Evolutionary conservation across 2,329 filamentous ascomycete genomes (phyloP), one percentile per base, ranked within the genome.

Genomic region (Aspergillus flavus): DNA sequence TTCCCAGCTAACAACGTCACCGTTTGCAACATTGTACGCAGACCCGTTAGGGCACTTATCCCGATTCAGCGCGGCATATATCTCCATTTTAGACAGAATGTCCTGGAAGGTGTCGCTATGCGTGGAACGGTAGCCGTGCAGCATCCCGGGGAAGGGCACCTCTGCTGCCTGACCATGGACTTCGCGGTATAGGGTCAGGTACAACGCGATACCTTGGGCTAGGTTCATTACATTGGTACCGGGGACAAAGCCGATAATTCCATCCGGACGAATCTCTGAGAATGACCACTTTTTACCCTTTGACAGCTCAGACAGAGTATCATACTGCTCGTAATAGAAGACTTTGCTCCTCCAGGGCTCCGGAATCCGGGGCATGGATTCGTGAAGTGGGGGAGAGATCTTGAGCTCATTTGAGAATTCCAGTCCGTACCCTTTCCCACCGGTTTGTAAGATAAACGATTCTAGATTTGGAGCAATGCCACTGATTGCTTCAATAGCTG

Each of bases 361-460:
- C 50, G 73, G 62, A 60, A 74, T 71, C 64, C 74, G 61, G 36
- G 68, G 64, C 64, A 71, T 46, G 52, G 68, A 28, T 67, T 77
- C 66, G n/a, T 68, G 65, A 62, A 77, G 56, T 52, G 76, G 68
- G 55, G 71, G 48, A 52, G 70, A 23, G 60, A 73, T 65, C 9
- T 57, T 57, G n/a, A 73, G 73, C 3, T 67, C 32, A 12, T 71
- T 56, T 1, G 77, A 75, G 57, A 78, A 79, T 57, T 73, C 69
- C 26, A 78, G 71, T 19, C 77, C 78, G 61, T 80, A 79, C 21
- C 77, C 75, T 58, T 78, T 79, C 5, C 76, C 78, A 11, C 78
- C 78, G 0, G 75, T 76, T 28, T 77, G 76, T 11, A 77, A 71
- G 9, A 77, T 72, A 45, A 78, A 59, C n/a, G 70, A 7, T 11